Conservation (phyloP, 2,329 filamentous ascomycete species). For the Neonectria hederae region DNA sequence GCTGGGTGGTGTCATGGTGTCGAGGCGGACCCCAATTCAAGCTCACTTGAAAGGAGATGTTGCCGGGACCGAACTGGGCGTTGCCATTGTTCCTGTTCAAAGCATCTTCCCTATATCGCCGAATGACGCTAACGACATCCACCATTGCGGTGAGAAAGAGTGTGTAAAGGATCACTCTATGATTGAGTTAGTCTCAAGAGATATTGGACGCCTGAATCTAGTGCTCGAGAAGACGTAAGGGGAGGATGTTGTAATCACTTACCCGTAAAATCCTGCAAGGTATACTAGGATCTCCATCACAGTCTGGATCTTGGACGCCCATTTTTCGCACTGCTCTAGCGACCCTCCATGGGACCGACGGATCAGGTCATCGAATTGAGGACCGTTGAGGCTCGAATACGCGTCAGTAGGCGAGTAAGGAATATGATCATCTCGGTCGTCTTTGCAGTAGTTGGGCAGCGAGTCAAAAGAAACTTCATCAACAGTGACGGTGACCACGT, state of each 20-base stretch:
- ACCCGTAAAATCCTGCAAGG: background rate
- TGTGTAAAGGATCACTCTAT: background rate
- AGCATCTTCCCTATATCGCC: too few species aligned
- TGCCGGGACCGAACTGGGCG: background rate
- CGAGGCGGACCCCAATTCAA: background rate
- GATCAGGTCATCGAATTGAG: background rate
- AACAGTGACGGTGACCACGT: background rate
- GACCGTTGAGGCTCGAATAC: background rate
- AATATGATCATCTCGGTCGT: background rate
- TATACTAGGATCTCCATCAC: background rate
- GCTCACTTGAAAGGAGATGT: background rate
- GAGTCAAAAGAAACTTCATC: too few species aligned
- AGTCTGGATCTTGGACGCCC: conserved; percentile 9
- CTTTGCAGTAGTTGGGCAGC: background rate
- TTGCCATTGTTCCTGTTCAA: too few species aligned
- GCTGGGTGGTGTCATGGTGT: background rate
- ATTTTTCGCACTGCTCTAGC: background rate
- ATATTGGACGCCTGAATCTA: background rate
- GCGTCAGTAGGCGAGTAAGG: background rate
- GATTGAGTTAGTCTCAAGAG: background rate
- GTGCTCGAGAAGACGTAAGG: background rate
- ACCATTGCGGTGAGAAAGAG: background rate
- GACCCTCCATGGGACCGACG: background rate
- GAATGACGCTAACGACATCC: too few species aligned
- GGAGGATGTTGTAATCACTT: background rate